These are phyloP conservation scores for Pholiota molesta DNA, from an alignment of 768 basidiomycete species.

Conservation along the genomic window DNA sequence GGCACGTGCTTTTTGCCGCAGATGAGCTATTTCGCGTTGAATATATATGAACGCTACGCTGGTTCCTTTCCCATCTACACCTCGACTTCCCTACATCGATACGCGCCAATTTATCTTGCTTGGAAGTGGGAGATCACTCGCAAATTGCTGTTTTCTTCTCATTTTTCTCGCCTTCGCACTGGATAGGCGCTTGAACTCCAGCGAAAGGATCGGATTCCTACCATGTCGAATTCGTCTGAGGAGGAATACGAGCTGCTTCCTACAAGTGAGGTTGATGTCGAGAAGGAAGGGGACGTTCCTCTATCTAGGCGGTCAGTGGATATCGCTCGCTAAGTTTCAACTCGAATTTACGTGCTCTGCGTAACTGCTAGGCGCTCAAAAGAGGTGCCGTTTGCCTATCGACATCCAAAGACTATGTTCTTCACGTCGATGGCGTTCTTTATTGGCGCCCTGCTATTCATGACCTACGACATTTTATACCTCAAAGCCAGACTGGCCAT, in stretches of 20 bases:
- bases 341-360: not conserved
- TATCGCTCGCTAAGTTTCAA: not conserved
- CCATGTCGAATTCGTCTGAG: not conserved
- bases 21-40: too few species aligned
- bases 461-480: constrained; percentile 5
- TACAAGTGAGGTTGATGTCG: not conserved
- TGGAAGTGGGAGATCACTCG: too few species aligned
- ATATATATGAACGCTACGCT: too few species aligned
- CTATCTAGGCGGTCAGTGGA: not conserved
- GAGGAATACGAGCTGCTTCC: constrained; percentile 11
- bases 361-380: not conserved
- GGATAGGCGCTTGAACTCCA: not conserved
- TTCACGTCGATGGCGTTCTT: not conserved
- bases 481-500: constrained; percentile 5
- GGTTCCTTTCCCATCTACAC: too few species aligned
- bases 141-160: too few species aligned
- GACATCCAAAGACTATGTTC: not conserved
- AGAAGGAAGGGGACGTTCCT: not conserved
- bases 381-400: not conserved
- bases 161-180: too few species aligned
- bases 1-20: too few species aligned
- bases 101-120: not conserved
- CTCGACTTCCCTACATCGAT: too few species aligned
- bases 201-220: too few species aligned
- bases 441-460: not conserved